Percentiles rank a stretch among this genome's conserved stretches.
Conservation (phyloP, 192 early-diverging fungal species). For the Rhizophagus clarus region DNA sequence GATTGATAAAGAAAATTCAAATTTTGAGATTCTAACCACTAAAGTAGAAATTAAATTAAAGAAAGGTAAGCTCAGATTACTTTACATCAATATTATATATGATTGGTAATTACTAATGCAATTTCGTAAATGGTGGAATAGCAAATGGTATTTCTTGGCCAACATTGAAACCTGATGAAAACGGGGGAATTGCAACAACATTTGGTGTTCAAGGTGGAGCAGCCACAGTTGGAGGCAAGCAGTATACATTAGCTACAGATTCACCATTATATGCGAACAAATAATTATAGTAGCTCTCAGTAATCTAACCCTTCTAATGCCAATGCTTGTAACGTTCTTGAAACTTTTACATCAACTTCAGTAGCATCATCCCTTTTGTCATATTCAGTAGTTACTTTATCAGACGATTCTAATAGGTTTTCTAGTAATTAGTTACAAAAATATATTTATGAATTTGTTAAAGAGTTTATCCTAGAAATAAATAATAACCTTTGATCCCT, state of each 20-base stretch:
- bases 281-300: neutral
- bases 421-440: conserved; percentile 36
- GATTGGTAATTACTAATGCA: neutral
- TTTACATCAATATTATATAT: neutral
- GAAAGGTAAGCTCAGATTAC: conserved; percentile 54
- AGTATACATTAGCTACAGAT: conserved; percentile 53
- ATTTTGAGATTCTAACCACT: conserved; percentile 69
- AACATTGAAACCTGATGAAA: conserved; percentile 66
- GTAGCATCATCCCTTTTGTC: conserved; percentile 32
- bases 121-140: neutral
- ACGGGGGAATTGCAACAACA: conserved; percentile 77
- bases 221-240: conserved; percentile 71
- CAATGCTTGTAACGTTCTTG: conserved; percentile 42
- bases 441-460: conserved; percentile 10
- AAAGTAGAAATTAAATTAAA: conserved; percentile 77
- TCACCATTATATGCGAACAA: conserved; percentile 47
- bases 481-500: conserved; percentile 27
- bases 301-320: conserved; percentile 48
- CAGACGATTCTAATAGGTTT: conserved; percentile 38
- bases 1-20: conserved; percentile 70
- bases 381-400: conserved; percentile 20
- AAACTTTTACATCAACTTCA: conserved; percentile 30
- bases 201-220: conserved; percentile 77
- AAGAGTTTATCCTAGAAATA: neutral
- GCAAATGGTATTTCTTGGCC: conserved; percentile 85